A percentile compares a stretch with the other conserved stretches of the same genome.
These are phyloP conservation scores for Trichoderma sp. DNA, from an alignment of 2,329 filamentous ascomycete species.

Conservation along the genomic window DNA sequence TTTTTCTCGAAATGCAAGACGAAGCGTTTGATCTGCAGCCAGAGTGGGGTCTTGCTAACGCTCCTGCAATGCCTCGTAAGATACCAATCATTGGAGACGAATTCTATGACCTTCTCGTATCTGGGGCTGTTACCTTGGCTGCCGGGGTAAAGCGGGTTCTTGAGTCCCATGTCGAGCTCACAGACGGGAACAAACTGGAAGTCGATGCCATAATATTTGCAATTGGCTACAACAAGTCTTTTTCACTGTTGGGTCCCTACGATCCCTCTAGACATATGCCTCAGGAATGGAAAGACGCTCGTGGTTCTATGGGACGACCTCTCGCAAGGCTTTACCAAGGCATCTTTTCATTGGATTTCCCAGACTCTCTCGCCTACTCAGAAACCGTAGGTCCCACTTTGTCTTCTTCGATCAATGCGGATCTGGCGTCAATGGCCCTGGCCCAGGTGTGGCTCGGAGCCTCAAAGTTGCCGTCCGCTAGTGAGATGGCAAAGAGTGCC, in stretches of 20 bases:
- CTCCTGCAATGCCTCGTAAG: constrained; percentile 19
- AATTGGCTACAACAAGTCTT: constrained; percentile 35
- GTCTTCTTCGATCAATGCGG: constrained; percentile 25
- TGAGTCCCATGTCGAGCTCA: constrained; percentile 30
- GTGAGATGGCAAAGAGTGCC: constrained; percentile 33
- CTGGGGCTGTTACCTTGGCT: constrained; percentile 37
- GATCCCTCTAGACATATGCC: constrained; percentile 20
- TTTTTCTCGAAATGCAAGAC: not conserved
- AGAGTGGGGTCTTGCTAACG: not conserved
- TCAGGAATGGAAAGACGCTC: constrained; percentile 23
- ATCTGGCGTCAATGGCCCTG: constrained; percentile 33
- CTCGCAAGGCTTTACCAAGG: constrained; percentile 42
- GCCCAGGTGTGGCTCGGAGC: constrained; percentile 28
- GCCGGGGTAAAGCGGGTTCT: constrained; percentile 27
- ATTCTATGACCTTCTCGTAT: constrained; percentile 34
- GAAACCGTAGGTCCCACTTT: constrained; percentile 18
- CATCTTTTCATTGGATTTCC: constrained; percentile 41
- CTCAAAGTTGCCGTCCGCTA: constrained; percentile 31
- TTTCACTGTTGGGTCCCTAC: constrained; percentile 29
- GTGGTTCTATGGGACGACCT: constrained; percentile 25
- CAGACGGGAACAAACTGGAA: constrained; percentile 29
- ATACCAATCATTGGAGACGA: constrained; percentile 30
- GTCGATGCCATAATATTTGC: constrained; percentile 37
- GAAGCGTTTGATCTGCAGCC: not conserved
- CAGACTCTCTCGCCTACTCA: constrained; percentile 40